Percentiles rank a stretch among this genome's conserved stretches.
These are phyloP conservation scores for Colletotrichum sublineola DNA, from an alignment of 2,329 filamentous ascomycete genomes.

Conservation along the genomic window DNA sequence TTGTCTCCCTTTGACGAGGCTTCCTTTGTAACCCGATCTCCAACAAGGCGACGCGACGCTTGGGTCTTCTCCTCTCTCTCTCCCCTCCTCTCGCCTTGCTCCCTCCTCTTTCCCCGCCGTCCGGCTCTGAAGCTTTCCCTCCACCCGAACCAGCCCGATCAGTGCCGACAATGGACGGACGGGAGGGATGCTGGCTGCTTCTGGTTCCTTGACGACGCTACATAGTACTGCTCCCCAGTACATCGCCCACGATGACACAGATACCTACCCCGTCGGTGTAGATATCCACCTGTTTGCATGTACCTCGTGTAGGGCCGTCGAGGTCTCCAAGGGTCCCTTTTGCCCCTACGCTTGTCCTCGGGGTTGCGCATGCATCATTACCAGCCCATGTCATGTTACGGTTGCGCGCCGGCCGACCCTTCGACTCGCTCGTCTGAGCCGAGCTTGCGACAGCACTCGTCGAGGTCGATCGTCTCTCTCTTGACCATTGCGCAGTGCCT, in stretches of 20 bases:
- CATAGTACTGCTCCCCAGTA: slow-evolving; percentile 2
- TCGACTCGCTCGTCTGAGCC: slow-evolving; percentile 29
- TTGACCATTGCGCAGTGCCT: background rate
- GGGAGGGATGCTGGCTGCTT: slow-evolving; percentile 20
- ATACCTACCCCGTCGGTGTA: slow-evolving; percentile 24
- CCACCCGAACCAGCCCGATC: slow-evolving; percentile 53
- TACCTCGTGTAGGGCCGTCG: slow-evolving; percentile 27
- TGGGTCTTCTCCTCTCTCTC: slow-evolving; percentile 11
- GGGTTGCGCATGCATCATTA: slow-evolving; percentile 37
- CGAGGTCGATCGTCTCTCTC: slow-evolving; percentile 13
- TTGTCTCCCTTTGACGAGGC: slow-evolving; percentile 18
- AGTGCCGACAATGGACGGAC: slow-evolving; percentile 48
- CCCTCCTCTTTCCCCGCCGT: slow-evolving; percentile 35
- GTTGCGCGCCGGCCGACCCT: slow-evolving; percentile 38
- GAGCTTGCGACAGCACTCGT: slow-evolving; percentile 38
- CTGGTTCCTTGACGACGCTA: slow-evolving; percentile 10
- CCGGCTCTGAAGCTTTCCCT: slow-evolving; percentile 46
- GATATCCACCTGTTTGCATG: slow-evolving; percentile 4
- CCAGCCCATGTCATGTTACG: slow-evolving; percentile 25
- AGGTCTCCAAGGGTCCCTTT: slow-evolving; percentile 30
- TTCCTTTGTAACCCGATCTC: slow-evolving; percentile 30
- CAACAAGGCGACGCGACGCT: slow-evolving; percentile 21
- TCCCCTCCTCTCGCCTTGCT: background rate
- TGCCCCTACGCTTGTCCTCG: slow-evolving; percentile 29
- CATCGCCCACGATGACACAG: slow-evolving; percentile 3